Evolutionary conservation across 1,284 basidiomycete genomes (phyloP).

Genomic region (Ustilago cynodontis): DNA sequence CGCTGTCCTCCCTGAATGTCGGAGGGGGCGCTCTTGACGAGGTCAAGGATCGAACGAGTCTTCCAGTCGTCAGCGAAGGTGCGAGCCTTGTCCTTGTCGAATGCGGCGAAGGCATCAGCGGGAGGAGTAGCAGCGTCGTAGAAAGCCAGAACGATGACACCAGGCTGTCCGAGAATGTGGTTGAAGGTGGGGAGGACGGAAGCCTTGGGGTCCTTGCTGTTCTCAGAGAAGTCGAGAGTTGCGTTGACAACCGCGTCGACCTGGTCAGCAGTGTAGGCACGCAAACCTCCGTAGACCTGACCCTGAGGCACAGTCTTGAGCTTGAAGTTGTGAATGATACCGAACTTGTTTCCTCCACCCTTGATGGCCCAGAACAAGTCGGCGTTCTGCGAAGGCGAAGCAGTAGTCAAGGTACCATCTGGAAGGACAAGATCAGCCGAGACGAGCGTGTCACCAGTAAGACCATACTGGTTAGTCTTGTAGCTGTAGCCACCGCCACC

Average conservation of each 20-base stretch:
- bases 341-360: conserved; percentile 58
- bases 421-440: conserved; percentile 54
- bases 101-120: conserved; percentile 30
- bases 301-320: conserved; percentile 52
- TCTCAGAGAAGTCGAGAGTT: conserved; percentile 42
- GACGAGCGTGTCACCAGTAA: conserved; percentile 49
- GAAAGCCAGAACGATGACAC: conserved; percentile 45
- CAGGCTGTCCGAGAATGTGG: conserved; percentile 41
- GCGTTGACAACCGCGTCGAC: conserved; percentile 44
- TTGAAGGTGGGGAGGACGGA: conserved; percentile 59
- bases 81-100: conserved; percentile 13
- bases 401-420: conserved; percentile 48
- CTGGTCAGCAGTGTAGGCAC: conserved; percentile 52
- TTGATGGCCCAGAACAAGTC: conserved; percentile 57
- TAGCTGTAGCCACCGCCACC: conserved; percentile 59
- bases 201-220: conserved; percentile 58
- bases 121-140: conserved; percentile 52
- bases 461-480: conserved; percentile 56
- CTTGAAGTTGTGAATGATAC: conserved; percentile 52
- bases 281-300: conserved; percentile 55
- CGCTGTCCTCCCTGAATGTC: conserved; percentile 34
- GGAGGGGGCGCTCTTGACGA: conserved; percentile 47
- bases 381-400: conserved; percentile 39
- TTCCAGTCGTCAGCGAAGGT: conserved; percentile 54
- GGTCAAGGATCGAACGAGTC: conserved; percentile 32